Evolutionary conservation across 1,284 basidiomycete genomes (phyloP), one percentile per base, ranked within the genome.

Genomic region (Trichosporon coremiiforme): DNA sequence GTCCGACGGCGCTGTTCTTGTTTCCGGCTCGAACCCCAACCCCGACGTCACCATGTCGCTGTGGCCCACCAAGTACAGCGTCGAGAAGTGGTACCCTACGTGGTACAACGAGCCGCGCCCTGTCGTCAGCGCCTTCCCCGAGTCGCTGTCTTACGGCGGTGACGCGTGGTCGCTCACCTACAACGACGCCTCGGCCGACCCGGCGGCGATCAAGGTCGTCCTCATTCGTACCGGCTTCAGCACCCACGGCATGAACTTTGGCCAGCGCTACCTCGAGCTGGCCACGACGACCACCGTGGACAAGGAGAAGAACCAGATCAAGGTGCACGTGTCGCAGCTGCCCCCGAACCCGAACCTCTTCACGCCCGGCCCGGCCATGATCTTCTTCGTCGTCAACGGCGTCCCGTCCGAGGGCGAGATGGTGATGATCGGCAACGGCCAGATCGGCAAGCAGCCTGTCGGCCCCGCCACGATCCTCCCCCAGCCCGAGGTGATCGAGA

Each of bases 181-280:
- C 38, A 86, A 87, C 29, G 79, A 87, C 78, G 85, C 87, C 4
- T 90, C 91, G 20, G 85, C 88, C 66, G 78, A 83, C 73, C 75
- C 80, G 13, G 71, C 72, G 33, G 83, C 85, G 5, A 87, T 89
- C 68, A 92, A 95, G 50, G 91, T 89, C n/a, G 88, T 89, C 67
- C 84, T 98, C 74, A 86, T 93, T 68, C 91, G 96, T 70, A 88
- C 90, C 25, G 96, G 96, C 12, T 98, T 95, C 87, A 93, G 93
- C 4, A 98, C 94, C 0, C 95, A 98, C 82, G 93, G 90, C 41
- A 92, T 97, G 90, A 95, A 75, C 73, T 72, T 78, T 70, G 83
- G 83, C 63, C 83, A 84, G 73, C 75, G 82, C 66, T 84, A 83
- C 73, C 77, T 94, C 73, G 93, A 85, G 74, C 94, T 94, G 67